These are phyloP conservation scores for Zygosaccharomyces siamensis DNA, from an alignment of 805 yeast species.

Conservation along the genomic window DNA sequence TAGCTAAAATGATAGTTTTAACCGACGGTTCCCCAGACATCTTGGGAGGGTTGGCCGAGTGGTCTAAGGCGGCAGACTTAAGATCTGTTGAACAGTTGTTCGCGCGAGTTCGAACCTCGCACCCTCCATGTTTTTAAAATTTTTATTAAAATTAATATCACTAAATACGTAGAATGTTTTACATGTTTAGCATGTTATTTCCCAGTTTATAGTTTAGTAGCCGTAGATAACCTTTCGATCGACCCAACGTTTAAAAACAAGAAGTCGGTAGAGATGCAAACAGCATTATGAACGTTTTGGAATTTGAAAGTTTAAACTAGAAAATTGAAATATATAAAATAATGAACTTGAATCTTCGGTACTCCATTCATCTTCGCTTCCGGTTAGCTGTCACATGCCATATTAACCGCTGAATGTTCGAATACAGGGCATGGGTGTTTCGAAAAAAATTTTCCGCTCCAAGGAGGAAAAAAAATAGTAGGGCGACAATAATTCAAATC, in stretches of 20 bases:
- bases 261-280: not conserved
- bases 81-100: constrained; percentile 38
- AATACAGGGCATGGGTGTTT: constrained; percentile 11
- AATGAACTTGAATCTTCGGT: not conserved
- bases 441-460: constrained; percentile 6
- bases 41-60: constrained; percentile 36
- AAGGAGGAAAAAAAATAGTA: not conserved
- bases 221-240: no score
- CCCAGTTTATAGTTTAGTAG: not conserved
- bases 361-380: not conserved
- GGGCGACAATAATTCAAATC: not conserved
- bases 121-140: constrained; percentile 20
- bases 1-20: no score
- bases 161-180: not conserved
- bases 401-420: not conserved
- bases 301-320: no score
- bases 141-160: no score
- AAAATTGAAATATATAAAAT: no score
- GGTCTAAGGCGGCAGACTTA: constrained; percentile 38
- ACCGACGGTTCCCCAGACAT: not conserved
- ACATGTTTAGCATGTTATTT: not conserved
- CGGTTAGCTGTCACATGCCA: not conserved
- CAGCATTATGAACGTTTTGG: not conserved
- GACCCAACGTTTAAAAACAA: no score
- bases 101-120: constrained; percentile 38